Base-by-base conservation (phyloP, 805 yeast species). In the Metschnikowia cubensis region DNA sequence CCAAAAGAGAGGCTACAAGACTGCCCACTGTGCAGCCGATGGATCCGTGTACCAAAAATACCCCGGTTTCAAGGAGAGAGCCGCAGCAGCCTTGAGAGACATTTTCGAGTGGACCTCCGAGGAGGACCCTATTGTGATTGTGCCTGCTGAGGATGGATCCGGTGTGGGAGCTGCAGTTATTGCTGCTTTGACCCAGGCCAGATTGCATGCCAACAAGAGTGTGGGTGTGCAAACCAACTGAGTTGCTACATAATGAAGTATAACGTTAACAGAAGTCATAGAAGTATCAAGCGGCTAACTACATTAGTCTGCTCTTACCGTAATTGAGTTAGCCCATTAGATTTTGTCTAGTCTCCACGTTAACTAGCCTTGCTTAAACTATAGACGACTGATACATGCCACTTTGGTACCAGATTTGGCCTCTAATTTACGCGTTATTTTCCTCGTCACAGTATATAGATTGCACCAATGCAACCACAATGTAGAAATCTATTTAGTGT, bases 91-190 rank as follows among this genome's bases (percentile, higher is more conserved):
- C 51, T 79, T 92, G 66, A 83, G 84, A 70, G 97, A 90, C 66
- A 89, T 92, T 61, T 88, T 89, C 64, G 92, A 76, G 58, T 92
- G 97, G 97, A 61, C 59, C 31, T 55, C 60, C 17, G 59, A 74
- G 56, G 81, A 82, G 52, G 89, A 89, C 68, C 98, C 98, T 57
- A 84, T 94, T 64, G 72, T 78, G 56, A 83, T 91, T 59, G 88
- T 85, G 37, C 87, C 95, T 51, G 98, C 99, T 57, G 97, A 92
- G 74, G 99, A 94, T 74, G 99, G 99, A 62, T 86, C 94, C 35
- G 98, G 98, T 75, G 97, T 89, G 44, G 99, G 99, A 67, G 99
- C 99, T 50, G 99, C 98, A 47, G 81, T 92, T 62, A 92, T 94
- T 72, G 98, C 99, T 49, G 97, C 98, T 40, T 80, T 92, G 70